phyloP scores from a whole-genome alignment of 2,329 filamentous ascomycete species.

The Xylaria sp. region DNA sequence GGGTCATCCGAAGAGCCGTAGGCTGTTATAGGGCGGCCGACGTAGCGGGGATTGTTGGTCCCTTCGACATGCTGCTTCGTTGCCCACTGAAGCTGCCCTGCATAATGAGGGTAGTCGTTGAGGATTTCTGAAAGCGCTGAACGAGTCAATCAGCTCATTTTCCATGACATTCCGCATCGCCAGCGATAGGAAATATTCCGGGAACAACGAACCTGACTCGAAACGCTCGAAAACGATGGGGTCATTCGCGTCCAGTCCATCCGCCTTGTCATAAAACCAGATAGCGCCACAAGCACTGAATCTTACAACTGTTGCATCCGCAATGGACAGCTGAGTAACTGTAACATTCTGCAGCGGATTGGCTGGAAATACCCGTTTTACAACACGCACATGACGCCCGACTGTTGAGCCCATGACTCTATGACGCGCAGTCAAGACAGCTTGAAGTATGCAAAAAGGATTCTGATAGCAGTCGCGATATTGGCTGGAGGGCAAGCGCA shows the following conservation, averaged over 20 bases:
- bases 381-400: conserved; percentile 12
- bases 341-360: conserved; percentile 8
- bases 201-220: conserved; percentile 25
- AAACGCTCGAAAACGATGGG: conserved; percentile 26
- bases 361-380: conserved; percentile 32
- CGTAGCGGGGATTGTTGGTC: conserved; percentile 28
- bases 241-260: conserved; percentile 23
- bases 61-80: conserved; percentile 32
- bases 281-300: conserved; percentile 49
- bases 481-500: background rate
- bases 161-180: background rate
- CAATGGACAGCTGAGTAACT: conserved; percentile 44
- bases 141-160: conserved; percentile 2
- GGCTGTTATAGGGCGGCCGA: conserved; percentile 45
- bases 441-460: background rate
- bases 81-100: conserved; percentile 49
- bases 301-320: conserved; percentile 50
- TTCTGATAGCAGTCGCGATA: background rate
- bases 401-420: conserved; percentile 12
- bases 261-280: conserved; percentile 48
- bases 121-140: conserved; percentile 44
- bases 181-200: background rate
- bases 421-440: background rate
- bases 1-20: conserved; percentile 47
- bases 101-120: conserved; percentile 49